Conservation (phyloP, 1,284 basidiomycete species). For the Heliocybe sulcata region DNA sequence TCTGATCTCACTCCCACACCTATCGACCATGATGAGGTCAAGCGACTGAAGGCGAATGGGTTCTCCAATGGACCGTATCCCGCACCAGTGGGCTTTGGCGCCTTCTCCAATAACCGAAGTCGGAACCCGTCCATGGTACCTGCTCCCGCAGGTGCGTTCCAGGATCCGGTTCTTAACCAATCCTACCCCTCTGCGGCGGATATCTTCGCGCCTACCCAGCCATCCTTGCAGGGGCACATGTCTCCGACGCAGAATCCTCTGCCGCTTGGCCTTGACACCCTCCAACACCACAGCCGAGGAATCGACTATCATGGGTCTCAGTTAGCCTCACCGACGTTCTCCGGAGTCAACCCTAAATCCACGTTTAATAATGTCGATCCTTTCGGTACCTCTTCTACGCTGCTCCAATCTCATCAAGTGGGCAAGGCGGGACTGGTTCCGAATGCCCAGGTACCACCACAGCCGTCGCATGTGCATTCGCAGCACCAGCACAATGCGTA, state of each 20-base stretch:
- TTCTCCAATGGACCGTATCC: slow-evolving; percentile 14
- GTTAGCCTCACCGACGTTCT: slow-evolving; percentile 1
- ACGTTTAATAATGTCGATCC: slow-evolving; percentile 9
- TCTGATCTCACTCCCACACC: slow-evolving; percentile 29
- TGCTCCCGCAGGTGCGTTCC: slow-evolving; percentile 13
- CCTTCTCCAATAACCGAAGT: neutral
- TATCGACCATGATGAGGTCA: slow-evolving; percentile 28
- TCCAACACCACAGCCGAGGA: neutral
- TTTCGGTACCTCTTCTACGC: slow-evolving; percentile 4
- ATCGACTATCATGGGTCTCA: neutral
- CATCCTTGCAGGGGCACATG: neutral
- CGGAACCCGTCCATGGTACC: neutral
- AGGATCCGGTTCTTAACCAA: neutral
- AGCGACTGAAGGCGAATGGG: slow-evolving; percentile 33
- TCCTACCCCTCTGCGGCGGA: neutral
- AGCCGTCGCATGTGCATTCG: slow-evolving; percentile 10
- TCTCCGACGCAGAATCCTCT: neutral
- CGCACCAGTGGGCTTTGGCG: neutral
- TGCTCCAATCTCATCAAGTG: slow-evolving; percentile 25
- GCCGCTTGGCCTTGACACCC: neutral
- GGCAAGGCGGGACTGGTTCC: slow-evolving; percentile 11
- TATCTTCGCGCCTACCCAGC: neutral
- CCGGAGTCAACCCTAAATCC: slow-evolving; percentile 6
- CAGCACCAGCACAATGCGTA: neutral
- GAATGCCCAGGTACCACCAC: slow-evolving; percentile 14